Conservation (phyloP, 1,139 yeast species). For the Yamadazyma sp. region DNA sequence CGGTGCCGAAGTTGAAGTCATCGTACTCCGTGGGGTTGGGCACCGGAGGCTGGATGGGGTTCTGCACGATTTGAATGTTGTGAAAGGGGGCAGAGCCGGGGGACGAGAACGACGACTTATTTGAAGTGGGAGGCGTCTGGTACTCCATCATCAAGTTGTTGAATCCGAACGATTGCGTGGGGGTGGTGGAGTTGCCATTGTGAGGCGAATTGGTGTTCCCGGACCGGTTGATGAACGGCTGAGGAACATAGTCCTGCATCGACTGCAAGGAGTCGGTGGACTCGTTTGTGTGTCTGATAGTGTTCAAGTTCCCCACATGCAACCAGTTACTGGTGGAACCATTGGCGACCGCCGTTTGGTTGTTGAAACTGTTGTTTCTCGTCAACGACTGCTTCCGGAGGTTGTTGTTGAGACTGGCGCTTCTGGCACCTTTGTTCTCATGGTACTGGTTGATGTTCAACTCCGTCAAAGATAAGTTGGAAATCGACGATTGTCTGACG, state of each 20-base stretch:
- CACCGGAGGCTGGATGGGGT: slow-evolving; percentile 7
- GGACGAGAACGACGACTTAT: slow-evolving; percentile 33
- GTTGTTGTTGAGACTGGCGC: slow-evolving; percentile 33
- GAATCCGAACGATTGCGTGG: slow-evolving; percentile 14
- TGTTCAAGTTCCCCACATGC: slow-evolving; percentile 46
- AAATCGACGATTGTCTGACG: slow-evolving; percentile 37
- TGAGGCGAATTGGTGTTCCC: slow-evolving; percentile 13
- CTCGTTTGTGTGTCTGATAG: slow-evolving; percentile 30
- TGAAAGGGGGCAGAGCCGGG: slow-evolving; percentile 21
- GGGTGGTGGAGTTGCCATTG: slow-evolving; percentile 10
- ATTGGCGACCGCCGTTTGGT: slow-evolving; percentile 3
- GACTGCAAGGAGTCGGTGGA: slow-evolving; percentile 48
- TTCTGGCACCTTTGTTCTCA: slow-evolving; percentile 20
- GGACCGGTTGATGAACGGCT: slow-evolving; percentile 36
- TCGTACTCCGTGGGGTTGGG: slow-evolving; percentile 21
- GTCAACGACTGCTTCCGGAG: slow-evolving; percentile 48
- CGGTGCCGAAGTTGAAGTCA: slow-evolving; percentile 25
- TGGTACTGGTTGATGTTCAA: slow-evolving; percentile 36
- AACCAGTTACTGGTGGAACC: slow-evolving; percentile 37
- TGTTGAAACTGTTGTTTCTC: slow-evolving; percentile 40
- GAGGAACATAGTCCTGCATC: slow-evolving; percentile 48
- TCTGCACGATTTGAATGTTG: slow-evolving; percentile 20
- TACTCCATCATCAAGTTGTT: slow-evolving; percentile 40
- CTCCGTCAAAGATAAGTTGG: slow-evolving; percentile 44
- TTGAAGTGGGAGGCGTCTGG: slow-evolving; percentile 45